Evolutionary conservation across 441 rosid genomes (phyloP).

Genomic region (Brassica hybrid): DNA sequence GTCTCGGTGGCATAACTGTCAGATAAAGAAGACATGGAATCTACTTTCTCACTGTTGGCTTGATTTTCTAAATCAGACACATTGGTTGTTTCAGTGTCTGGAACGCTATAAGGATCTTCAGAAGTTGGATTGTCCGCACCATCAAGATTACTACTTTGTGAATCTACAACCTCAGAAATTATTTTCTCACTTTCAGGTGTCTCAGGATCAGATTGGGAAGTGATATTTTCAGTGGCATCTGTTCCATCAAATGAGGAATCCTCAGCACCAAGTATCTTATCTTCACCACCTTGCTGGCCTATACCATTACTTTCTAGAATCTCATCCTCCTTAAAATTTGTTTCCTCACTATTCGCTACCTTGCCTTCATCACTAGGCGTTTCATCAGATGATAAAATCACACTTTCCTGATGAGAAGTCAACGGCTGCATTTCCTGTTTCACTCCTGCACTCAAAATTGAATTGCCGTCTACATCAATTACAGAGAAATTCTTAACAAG

Average conservation of each 20-base stretch:
- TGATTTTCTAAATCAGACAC: conserved; percentile 41
- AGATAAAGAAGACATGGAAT: conserved; percentile 45
- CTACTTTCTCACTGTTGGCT: conserved; percentile 40
- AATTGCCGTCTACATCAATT: neutral
- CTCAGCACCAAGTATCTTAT: conserved; percentile 42
- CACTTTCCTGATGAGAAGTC: conserved; percentile 64
- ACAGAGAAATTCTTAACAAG: conserved; percentile 22
- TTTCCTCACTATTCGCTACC: conserved; percentile 44
- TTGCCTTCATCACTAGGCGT: conserved; percentile 41
- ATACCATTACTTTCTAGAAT: conserved; percentile 44
- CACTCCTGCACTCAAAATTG: conserved; percentile 50
- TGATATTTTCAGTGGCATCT: conserved; percentile 38
- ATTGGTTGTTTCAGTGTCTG: conserved; percentile 38
- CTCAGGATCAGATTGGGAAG: conserved; percentile 45
- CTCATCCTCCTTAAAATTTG: conserved; percentile 34
- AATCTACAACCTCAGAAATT: conserved; percentile 41
- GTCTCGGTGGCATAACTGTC: conserved; percentile 40
- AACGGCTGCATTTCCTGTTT: conserved; percentile 72
- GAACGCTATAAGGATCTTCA: conserved; percentile 41
- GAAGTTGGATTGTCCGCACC: conserved; percentile 29
- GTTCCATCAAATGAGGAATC: conserved; percentile 34
- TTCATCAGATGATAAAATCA: conserved; percentile 46
- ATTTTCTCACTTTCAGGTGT: conserved; percentile 39
- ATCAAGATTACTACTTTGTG: conserved; percentile 22
- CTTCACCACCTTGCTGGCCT: conserved; percentile 44